Percentiles rank a stretch among this genome's conserved stretches.
Conservation (phyloP, 2,329 filamentous ascomycete species). For the Seiridium unicorne region DNA sequence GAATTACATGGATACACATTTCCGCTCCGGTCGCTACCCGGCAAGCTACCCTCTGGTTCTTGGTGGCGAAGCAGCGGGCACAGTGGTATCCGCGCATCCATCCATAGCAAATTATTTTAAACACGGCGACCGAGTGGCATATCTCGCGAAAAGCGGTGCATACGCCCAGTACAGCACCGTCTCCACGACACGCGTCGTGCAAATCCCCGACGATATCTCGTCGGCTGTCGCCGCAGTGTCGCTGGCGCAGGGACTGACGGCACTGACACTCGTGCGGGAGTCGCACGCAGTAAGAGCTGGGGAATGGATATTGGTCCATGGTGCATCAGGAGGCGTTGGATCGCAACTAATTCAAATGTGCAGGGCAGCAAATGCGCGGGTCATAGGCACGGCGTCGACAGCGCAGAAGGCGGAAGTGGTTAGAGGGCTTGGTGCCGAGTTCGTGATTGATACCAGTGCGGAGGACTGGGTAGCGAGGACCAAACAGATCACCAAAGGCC, state of each 20-base stretch:
- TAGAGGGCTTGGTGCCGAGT: constrained; percentile 66
- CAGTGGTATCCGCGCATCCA: not conserved
- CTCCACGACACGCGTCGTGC: constrained; percentile 33
- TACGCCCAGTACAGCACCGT: constrained; percentile 4
- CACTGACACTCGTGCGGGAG: constrained; percentile 75
- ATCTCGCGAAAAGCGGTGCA: not conserved
- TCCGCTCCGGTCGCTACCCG: constrained; percentile 79
- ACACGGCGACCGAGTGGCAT: not conserved
- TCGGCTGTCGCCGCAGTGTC: constrained; percentile 23
- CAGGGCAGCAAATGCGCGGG: constrained; percentile 67
- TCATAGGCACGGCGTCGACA: constrained; percentile 77
- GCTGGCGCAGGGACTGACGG: constrained; percentile 78
- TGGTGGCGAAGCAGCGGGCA: not conserved
- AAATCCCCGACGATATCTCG: not conserved
- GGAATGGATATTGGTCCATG: constrained; percentile 82
- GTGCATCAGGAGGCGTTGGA: constrained; percentile 83
- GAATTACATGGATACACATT: constrained; percentile 91
- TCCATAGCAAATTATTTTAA: not conserved
- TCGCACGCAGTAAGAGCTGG: constrained; percentile 71
- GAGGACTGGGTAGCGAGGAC: constrained; percentile 60
- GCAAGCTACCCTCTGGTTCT: constrained; percentile 63
- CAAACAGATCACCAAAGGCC: constrained; percentile 66
- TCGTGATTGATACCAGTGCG: constrained; percentile 63
- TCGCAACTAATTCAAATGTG: constrained; percentile 74
- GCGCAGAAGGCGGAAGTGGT: constrained; percentile 71